Evolutionary conservation across 78 protist species (phyloP), one percentile per base, ranked within the genome.

Genomic region (Dictyostelium firmibasis): DNA sequence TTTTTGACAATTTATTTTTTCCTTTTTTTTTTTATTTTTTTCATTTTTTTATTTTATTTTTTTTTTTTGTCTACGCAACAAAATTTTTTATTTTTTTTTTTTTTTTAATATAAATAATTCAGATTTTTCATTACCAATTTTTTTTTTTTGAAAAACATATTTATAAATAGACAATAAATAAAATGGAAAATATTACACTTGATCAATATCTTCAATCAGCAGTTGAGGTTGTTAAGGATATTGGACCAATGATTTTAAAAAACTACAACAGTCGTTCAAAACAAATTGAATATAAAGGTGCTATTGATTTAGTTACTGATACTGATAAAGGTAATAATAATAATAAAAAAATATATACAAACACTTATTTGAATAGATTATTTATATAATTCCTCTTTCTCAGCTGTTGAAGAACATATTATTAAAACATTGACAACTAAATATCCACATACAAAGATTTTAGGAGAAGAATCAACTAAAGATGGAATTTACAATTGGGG

Each of bases 241-340:
- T 86, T 10, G 79, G 92, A 0, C 88, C 91, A 79, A 67, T 44
- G 81, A 85, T 84, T 41, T 50, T 83, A 47, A 87, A 81, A 9
- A 83, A 85, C 35, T 92, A 84, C 29, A 62, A 70, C 20, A 84
- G 81, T 23, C 57, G 87, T 41, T 91, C 75, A 27, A 94, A 83
- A 70, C 67, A 94, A 36, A 78, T 86, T n/a, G 97, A 86, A 67
- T 86, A 87, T 29, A 86, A 94, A 83, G 94, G 94, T 41, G 87
- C 81, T 29, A 81, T 94, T 14, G 97, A 94, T 70, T 67, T 94
- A 41, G 97, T 94, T n/a, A 94, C 97, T 29, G 92, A 86, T 41
- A 94, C 97, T 36, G 97, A 94, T 74, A 85, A 94, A 60, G 78
- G 94, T 83, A 83, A 47, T 36, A 25, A 27, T 1, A 0, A 72